Percentiles rank a stretch among this genome's conserved stretches.
These are phyloP conservation scores for Geranium rotundifolium DNA, from an alignment of 345 rosid species.

Conservation along the genomic window DNA sequence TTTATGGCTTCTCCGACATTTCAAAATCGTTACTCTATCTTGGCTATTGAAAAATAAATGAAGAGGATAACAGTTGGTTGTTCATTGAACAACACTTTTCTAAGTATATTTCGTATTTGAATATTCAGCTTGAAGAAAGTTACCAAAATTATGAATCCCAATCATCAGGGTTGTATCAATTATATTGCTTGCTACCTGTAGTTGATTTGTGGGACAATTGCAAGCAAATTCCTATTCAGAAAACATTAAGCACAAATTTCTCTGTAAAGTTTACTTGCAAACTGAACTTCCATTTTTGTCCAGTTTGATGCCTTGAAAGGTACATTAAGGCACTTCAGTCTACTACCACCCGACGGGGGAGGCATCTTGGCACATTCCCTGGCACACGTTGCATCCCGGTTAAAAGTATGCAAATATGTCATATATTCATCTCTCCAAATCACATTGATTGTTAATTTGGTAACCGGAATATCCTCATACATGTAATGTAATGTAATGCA, in stretches of 20 bases:
- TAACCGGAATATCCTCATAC: neutral
- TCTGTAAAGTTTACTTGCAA: neutral
- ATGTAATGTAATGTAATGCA: slow-evolving; percentile 19
- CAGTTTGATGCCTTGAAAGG: slow-evolving; percentile 82
- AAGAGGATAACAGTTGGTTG: neutral
- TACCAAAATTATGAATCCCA: neutral
- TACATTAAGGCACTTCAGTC: slow-evolving; percentile 68
- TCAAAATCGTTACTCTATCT: neutral
- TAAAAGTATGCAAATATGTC: slow-evolving; percentile 44
- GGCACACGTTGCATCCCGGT: slow-evolving; percentile 70
- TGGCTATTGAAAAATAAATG: neutral
- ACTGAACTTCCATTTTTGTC: slow-evolving; percentile 4
- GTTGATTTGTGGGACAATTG: neutral
- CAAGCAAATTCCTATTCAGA: neutral
- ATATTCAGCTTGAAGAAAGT: neutral
- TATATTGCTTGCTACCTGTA: too few species aligned
- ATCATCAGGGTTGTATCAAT: neutral
- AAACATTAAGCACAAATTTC: neutral
- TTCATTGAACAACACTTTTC: neutral
- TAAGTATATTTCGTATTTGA: neutral
- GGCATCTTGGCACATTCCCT: slow-evolving; percentile 73
- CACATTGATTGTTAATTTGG: neutral
- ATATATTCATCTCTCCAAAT: neutral
- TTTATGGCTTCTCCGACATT: too few species aligned
- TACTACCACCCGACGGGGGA: slow-evolving; percentile 85